Conservation (phyloP, 192 early-diverging fungal genomes). For the Chytriomyces sp. region DNA sequence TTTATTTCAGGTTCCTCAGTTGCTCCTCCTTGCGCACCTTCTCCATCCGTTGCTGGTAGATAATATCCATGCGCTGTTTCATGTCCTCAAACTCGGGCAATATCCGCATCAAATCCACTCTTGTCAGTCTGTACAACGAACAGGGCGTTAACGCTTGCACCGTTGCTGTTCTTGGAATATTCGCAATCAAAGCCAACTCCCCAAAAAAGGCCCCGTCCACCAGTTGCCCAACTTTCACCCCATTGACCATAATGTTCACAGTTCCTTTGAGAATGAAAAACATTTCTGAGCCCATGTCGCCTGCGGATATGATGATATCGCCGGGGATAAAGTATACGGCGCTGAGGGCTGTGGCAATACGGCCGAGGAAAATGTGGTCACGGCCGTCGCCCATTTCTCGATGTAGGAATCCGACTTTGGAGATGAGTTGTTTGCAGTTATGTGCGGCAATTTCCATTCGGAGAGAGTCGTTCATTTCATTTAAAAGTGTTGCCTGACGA, state of each 20-base stretch:
- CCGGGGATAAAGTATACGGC: slow-evolving; percentile 46
- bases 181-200: slow-evolving; percentile 27
- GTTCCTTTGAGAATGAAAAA: slow-evolving; percentile 51
- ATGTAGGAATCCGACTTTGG: slow-evolving; percentile 51
- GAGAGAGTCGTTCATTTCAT: slow-evolving; percentile 50
- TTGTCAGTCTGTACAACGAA: slow-evolving; percentile 15
- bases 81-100: slow-evolving; percentile 42
- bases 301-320: slow-evolving; percentile 49
- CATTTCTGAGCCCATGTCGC: slow-evolving; percentile 54
- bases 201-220: slow-evolving; percentile 42
- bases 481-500: slow-evolving; percentile 31
- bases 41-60: slow-evolving; percentile 19
- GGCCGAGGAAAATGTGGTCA: slow-evolving; percentile 48
- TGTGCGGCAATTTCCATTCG: slow-evolving; percentile 51
- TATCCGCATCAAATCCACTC: slow-evolving; percentile 19
- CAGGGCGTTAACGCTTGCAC: slow-evolving; percentile 17
- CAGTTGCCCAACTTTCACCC: slow-evolving; percentile 29
- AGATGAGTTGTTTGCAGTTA: slow-evolving; percentile 52
- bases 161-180: slow-evolving; percentile 40
- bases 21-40: slow-evolving; percentile 45
- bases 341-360: slow-evolving; percentile 43
- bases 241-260: slow-evolving; percentile 44
- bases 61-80: slow-evolving; percentile 9
- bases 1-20: not conserved
- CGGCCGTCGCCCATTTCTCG: slow-evolving; percentile 44